Percentiles rank a stretch among this genome's conserved stretches.
Conservation (phyloP, 371 early-diverging fungal species). For the Mucor piriformis region DNA sequence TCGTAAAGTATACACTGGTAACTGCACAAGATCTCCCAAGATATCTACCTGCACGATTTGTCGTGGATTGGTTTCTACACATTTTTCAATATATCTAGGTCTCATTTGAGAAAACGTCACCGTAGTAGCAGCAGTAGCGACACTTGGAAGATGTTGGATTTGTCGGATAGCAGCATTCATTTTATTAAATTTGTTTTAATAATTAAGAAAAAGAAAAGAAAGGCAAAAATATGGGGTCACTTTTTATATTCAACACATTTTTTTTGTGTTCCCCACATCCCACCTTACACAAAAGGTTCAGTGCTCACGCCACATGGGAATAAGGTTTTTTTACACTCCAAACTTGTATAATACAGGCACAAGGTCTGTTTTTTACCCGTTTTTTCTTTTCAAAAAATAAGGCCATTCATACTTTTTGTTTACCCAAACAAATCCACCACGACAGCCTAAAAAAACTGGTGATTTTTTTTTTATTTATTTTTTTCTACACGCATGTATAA, state of each 20-base stretch:
- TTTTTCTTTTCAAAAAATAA: no score
- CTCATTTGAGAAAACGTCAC: conserved; percentile 18
- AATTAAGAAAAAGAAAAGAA: neutral
- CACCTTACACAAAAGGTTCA: no score
- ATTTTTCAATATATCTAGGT: conserved; percentile 20
- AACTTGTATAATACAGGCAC: no score
- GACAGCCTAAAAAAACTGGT: no score
- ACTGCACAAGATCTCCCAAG: conserved; percentile 30
- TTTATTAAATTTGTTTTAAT: neutral
- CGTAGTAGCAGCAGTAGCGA: neutral
- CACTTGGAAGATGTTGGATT: neutral
- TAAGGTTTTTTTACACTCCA: no score
- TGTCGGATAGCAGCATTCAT: conserved; percentile 8
- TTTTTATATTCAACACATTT: neutral
- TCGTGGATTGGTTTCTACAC: conserved; percentile 23
- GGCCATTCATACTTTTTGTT: no score
- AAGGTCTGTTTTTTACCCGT: no score
- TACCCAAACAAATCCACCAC: no score
- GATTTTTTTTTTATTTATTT: no score
- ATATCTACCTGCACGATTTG: conserved; percentile 23
- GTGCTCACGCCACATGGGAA: no score
- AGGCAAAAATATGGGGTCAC: no score
- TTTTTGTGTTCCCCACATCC: neutral
- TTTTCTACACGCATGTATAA: no score
- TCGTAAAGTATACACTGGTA: conserved; percentile 40